A percentile compares a stretch with the other conserved stretches of the same genome.
These are phyloP conservation scores for Cryptosporidium sp. DNA, from an alignment of 169 alveolate genomes.

Conservation along the genomic window DNA sequence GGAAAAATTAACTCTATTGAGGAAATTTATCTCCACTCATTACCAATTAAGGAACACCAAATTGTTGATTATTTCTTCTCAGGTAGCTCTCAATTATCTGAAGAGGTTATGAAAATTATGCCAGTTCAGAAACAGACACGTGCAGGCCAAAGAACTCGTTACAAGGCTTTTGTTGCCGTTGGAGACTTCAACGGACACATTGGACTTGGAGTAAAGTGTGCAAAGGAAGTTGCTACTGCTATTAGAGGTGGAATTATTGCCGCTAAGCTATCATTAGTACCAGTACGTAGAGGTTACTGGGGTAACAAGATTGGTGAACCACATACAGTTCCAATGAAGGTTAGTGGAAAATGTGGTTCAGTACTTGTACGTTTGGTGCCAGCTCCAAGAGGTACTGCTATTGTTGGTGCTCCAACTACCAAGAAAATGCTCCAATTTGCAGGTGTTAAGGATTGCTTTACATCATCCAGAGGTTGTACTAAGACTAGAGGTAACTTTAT, in stretches of 20 bases:
- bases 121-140: conserved; percentile 99
- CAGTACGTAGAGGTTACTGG: conserved; percentile 99
- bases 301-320: conserved; percentile 99
- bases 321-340: conserved; percentile 99
- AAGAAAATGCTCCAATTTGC: conserved; percentile 97
- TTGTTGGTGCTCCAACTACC: conserved; percentile 99
- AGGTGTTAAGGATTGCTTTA: conserved; percentile 98
- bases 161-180: conserved; percentile 99
- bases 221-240: conserved; percentile 99
- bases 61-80: conserved; percentile 94
- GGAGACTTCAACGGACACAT: conserved; percentile 98
- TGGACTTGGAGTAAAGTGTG: conserved; percentile 98
- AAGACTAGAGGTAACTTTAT: conserved; percentile 97
- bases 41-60: conserved; percentile 99
- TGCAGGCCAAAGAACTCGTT: conserved; percentile 99
- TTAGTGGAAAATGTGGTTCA: conserved; percentile 99
- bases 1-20: conserved; percentile 96
- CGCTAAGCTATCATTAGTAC: conserved; percentile 98
- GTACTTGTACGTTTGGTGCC: conserved; percentile 99
- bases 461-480: conserved; percentile 97
- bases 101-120: conserved; percentile 99
- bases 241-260: conserved; percentile 99
- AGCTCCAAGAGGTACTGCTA: conserved; percentile 99
- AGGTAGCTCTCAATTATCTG: conserved; percentile 93
- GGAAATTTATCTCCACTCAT: conserved; percentile 98